These are phyloP conservation scores for Cladosporium phlei DNA, from an alignment of 2,329 filamentous ascomycete genomes.

Conservation along the genomic window DNA sequence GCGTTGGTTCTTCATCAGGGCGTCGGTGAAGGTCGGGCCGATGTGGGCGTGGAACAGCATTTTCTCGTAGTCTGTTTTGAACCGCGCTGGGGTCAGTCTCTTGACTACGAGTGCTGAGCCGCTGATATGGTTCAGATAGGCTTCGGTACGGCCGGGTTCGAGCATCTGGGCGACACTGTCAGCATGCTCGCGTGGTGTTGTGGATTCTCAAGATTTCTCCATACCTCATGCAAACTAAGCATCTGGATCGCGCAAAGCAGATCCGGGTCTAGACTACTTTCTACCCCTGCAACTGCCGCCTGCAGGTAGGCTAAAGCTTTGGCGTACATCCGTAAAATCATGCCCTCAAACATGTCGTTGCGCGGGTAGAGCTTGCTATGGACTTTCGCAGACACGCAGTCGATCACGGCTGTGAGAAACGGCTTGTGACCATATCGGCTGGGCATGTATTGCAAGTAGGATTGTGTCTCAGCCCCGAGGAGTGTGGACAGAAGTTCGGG, in stretches of 20 bases:
- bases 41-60: constrained; percentile 34
- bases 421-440: constrained; percentile 21
- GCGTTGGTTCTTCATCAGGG: constrained; percentile 20
- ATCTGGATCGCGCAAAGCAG: constrained; percentile 23
- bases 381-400: constrained; percentile 24
- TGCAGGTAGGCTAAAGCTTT: constrained; percentile 22
- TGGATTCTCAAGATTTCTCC: background rate
- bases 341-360: constrained; percentile 5
- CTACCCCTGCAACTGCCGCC: constrained; percentile 17
- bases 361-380: constrained; percentile 16
- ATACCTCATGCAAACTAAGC: constrained; percentile 25
- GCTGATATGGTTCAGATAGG: constrained; percentile 33
- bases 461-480: constrained; percentile 15
- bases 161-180: constrained; percentile 22
- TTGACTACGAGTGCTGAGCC: constrained; percentile 31
- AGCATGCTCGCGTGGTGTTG: background rate
- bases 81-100: constrained; percentile 28
- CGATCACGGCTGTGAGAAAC: constrained; percentile 21
- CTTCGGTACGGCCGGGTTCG: constrained; percentile 26
- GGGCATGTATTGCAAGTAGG: constrained; percentile 25
- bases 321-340: constrained; percentile 18
- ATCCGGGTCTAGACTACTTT: constrained; percentile 16
- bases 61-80: constrained; percentile 35
- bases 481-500: constrained; percentile 13
- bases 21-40: constrained; percentile 29